Base-by-base conservation (phyloP, 345 rosid species). In the Schrenkiella parvula region DNA sequence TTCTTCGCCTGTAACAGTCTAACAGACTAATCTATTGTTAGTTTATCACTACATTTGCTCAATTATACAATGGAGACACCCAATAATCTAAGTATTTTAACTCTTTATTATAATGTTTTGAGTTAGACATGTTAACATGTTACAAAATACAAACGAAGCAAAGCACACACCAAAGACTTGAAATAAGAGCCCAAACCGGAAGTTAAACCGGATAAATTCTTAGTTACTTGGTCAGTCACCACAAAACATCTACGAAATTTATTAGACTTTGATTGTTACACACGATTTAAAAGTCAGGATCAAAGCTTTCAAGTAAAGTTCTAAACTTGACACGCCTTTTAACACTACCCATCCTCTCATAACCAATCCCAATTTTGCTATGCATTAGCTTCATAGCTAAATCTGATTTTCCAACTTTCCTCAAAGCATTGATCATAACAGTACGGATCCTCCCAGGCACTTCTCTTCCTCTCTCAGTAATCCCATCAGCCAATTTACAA, bases 341-440 rank as follows among this genome's bases (percentile, higher is more conserved):
- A 56, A 91, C 68, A 72, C 92, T 83, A n/a, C 92, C 88, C 77
- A 74, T 80, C 75, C 92, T 82, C 73, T 91, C 86, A 77, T 91
- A 89, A 25, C 97, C 96, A 61, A 91, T 84, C 25, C 96, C 92
- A 5, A 93, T 86, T 84, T 88, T 91, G 67, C 92, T 87, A 64
- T 87, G 96, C 98, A 89, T 89, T 82, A 89, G 80, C 80, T 85
- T 93, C 78, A 89, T 82, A 42, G 97, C 92, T 71, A 89, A 80
- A 55, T 91, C 88, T 71, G 88, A 78, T 68, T 88, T 89, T 28
- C 97, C 98, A 8, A 95, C 86, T 86, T 88, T 93, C 76, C 95
- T 83, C 82, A 82, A 80, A 55, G 97, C 96, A 84, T 89, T 93
- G n/a, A 93, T 78, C 61, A 91, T 77, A 70, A 85, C 74, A 29